phyloP scores from a whole-genome alignment of 1,139 yeast species.

The Yamadazyma diospyri region DNA sequence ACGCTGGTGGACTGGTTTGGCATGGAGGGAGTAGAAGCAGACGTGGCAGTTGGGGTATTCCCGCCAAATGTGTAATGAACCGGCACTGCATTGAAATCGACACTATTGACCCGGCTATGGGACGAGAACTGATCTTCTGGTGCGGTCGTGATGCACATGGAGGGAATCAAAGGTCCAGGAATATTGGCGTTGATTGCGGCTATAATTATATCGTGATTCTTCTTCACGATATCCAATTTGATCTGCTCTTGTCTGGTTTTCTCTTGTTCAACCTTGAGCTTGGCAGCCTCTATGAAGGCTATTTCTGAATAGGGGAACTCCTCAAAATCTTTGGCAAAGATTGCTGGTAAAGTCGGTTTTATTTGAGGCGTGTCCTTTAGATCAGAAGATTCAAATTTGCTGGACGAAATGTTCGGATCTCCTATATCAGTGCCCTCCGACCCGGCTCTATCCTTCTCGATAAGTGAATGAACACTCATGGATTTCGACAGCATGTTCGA shows the following conservation, averaged over 20 bases:
- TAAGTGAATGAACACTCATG: slow-evolving; percentile 28
- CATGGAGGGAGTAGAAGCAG: slow-evolving; percentile 6
- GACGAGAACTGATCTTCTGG: background rate
- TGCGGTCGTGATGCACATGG: slow-evolving; percentile 40
- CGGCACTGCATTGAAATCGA: slow-evolving; percentile 12
- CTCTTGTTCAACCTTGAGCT: slow-evolving; percentile 73
- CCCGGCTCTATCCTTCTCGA: slow-evolving; percentile 17
- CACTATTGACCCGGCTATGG: slow-evolving; percentile 14
- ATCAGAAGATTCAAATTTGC: background rate
- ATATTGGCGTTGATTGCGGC: slow-evolving; percentile 61
- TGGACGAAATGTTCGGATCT: background rate
- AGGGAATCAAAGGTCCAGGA: slow-evolving; percentile 67
- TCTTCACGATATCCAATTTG: slow-evolving; percentile 58
- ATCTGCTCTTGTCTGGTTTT: slow-evolving; percentile 79
- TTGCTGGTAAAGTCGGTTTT: background rate
- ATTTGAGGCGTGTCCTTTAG: slow-evolving; percentile 2
- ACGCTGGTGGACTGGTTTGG: background rate
- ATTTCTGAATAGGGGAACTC: slow-evolving; percentile 62
- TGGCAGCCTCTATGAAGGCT: slow-evolving; percentile 60
- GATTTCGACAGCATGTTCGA: slow-evolving; percentile 14
- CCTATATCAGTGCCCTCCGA: slow-evolving; percentile 4
- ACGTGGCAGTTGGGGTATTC: background rate
- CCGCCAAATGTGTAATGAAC: slow-evolving; percentile 15
- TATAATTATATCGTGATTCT: slow-evolving; percentile 59
- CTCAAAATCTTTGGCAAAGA: slow-evolving; percentile 31